Percentiles rank a stretch among this genome's conserved stretches.
These are phyloP conservation scores for Neofusicoccum kwambonambiense DNA, from an alignment of 2,329 filamentous ascomycete species.

Conservation along the genomic window DNA sequence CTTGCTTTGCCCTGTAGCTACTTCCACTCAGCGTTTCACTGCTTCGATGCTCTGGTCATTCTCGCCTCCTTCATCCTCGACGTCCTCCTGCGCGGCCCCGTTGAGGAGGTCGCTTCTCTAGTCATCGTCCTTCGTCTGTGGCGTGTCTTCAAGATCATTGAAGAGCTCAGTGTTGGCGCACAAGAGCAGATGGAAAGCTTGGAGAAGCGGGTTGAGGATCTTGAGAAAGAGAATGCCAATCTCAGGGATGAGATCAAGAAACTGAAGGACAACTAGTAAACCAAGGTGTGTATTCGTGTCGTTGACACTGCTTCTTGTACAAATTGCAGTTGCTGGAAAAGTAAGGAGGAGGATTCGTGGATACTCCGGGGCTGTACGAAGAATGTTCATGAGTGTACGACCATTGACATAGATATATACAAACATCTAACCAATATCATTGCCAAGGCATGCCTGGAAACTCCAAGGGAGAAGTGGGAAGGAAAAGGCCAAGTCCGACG, in stretches of 20 bases:
- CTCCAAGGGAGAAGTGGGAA: too few relatives aligned
- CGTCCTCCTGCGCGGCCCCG: conserved; percentile 57
- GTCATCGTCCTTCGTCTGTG: conserved; percentile 66
- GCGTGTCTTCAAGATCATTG: conserved; percentile 69
- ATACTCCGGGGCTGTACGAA: too few relatives aligned
- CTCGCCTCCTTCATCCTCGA: conserved; percentile 62
- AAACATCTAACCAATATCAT: too few relatives aligned
- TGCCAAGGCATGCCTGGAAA: too few relatives aligned
- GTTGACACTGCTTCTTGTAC: too few relatives aligned
- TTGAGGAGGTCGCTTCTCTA: conserved; percentile 65
- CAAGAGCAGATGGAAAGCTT: conserved; percentile 62
- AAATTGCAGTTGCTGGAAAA: too few relatives aligned
- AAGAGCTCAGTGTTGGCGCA: conserved; percentile 64
- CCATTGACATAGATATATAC: too few relatives aligned
- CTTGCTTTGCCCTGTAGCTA: conserved; percentile 23
- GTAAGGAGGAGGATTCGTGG: too few relatives aligned
- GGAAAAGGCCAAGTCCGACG: too few relatives aligned
- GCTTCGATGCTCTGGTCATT: conserved; percentile 64
- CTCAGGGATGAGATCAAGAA: conserved; percentile 44
- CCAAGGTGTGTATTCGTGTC: too few relatives aligned
- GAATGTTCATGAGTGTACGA: too few relatives aligned
- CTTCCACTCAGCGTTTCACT: conserved; percentile 53
- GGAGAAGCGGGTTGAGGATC: conserved; percentile 50
- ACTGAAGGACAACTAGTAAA: conserved; percentile 15
- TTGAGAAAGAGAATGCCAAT: conserved; percentile 49